Base-by-base conservation (phyloP, 2,329 filamentous ascomycete species). In the Ophiostoma triangulosporum region DNA sequence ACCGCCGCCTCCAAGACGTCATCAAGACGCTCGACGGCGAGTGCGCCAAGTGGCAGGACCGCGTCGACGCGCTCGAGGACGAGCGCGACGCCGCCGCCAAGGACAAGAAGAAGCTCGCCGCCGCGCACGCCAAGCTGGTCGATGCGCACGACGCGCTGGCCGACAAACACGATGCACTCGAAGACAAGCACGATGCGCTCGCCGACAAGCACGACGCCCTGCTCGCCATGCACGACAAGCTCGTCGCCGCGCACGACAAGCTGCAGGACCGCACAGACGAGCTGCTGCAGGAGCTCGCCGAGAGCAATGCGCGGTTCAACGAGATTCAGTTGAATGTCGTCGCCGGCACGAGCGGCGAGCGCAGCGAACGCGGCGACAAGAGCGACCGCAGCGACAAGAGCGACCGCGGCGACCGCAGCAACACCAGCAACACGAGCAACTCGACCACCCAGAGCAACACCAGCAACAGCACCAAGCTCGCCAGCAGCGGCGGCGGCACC, bases 241-340 rank as follows among this genome's bases (percentile, higher is more conserved):
- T 36, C 15, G 2, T 36, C 15, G 35, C 14, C 3, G 7, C 4
- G 3, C n/a, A 12, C 35, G 35, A 36, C 15, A n/a, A 17, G 15
- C 14, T 17, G 15, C 35, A 36, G 35, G 35, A n/a, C n/a, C n/a
- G n/a, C n/a, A n/a, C n/a, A n/a, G 51, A 57, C 24, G 52, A 56
- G 22, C 59, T 62, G 40, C 53, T 58, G 29, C 57, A 59, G 51
- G 58, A 62, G n/a, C 32, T 58, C 33, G 52, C 54, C 8, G 51
- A 60, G 46, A 29, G 46, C 53, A 64, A 63, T 56, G 57, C 60
- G 51, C 57, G 55, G 20, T 52, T 53, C 22, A 43, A 57, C 57
- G 52, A 61, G 58, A 36, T 61, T 57, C 58, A 61, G 58, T 54
- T 57, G 51, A 54, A 54, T 52, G 12, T 48, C 52, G 11, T 50